phyloP scores from a whole-genome alignment of 768 basidiomycete species.

The Termitomyces sp. region DNA sequence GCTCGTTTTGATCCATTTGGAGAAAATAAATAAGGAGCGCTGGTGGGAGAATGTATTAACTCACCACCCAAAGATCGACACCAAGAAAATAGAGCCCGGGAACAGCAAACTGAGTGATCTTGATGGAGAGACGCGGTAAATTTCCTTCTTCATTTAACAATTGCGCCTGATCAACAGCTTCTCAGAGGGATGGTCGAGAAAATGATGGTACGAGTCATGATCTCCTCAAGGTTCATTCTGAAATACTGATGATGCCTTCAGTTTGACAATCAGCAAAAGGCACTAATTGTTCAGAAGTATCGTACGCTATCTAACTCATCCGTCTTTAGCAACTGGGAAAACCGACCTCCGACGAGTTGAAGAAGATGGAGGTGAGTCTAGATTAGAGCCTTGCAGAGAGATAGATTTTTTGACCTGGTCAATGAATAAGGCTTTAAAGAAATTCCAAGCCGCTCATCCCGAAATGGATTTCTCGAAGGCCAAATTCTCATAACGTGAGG shows the following conservation, averaged over 20 bases:
- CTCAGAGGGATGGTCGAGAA: conserved; percentile 95
- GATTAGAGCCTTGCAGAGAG: not conserved
- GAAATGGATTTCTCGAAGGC: conserved; percentile 94
- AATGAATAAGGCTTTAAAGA: conserved; percentile 72
- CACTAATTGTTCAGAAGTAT: conserved; percentile 16
- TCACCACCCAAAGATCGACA: conserved; percentile 96
- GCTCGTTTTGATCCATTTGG: conserved; percentile 68
- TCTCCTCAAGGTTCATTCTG: not conserved
- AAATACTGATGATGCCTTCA: conserved; percentile 18
- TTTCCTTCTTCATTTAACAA: not conserved
- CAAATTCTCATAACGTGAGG: conserved; percentile 51
- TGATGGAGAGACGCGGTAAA: conserved; percentile 87
- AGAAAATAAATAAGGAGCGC: conserved; percentile 81
- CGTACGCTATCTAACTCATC: conserved; percentile 1
- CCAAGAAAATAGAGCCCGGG: conserved; percentile 89
- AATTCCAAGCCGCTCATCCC: conserved; percentile 86
- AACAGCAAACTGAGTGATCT: conserved; percentile 96
- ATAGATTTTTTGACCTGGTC: not conserved
- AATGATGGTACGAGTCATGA: conserved; percentile 83
- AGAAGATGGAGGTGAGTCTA: conserved; percentile 76
- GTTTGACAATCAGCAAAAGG: conserved; percentile 81
- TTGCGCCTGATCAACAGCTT: conserved; percentile 4
- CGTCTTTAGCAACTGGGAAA: conserved; percentile 81
- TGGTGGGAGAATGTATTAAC: conserved; percentile 99
- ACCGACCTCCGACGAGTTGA: conserved; percentile 90